These are phyloP conservation scores for Heliosperma pusillum DNA, from an alignment of 148 eudicot species.

Conservation along the genomic window DNA sequence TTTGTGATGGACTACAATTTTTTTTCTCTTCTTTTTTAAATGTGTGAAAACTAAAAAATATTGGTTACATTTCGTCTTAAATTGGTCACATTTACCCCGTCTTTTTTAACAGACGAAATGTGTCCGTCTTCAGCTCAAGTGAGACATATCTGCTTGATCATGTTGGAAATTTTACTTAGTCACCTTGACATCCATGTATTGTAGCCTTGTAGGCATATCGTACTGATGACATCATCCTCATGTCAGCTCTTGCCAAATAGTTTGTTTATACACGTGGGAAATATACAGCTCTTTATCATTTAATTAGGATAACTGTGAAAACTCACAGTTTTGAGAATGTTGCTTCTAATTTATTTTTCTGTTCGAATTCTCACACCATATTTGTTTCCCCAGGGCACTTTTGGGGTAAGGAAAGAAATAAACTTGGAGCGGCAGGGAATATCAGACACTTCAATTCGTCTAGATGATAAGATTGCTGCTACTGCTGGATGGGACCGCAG, in stretches of 20 bases:
- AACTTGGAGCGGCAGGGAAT: conserved; percentile 83
- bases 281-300: neutral
- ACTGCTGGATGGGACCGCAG: conserved; percentile 97
- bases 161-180: neutral
- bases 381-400: conserved; percentile 42
- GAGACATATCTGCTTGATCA: neutral
- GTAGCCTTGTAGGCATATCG: neutral
- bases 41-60: too few relatives aligned
- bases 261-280: neutral
- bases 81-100: too few relatives aligned
- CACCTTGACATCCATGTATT: too few relatives aligned
- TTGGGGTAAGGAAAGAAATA: conserved; percentile 74
- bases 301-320: too few relatives aligned
- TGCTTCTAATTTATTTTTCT: too few relatives aligned
- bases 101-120: too few relatives aligned
- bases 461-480: conserved; percentile 74
- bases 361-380: too few relatives aligned
- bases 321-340: too few relatives aligned
- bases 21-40: neutral
- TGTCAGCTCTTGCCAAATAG: neutral
- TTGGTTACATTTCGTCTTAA: too few relatives aligned
- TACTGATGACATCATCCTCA: neutral
- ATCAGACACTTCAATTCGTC: conserved; percentile 63
- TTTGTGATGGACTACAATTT: neutral
- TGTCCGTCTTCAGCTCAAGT: too few relatives aligned